Evolutionary conservation across 768 basidiomycete species (phyloP).

Genomic region (Trametes gibbosa): DNA sequence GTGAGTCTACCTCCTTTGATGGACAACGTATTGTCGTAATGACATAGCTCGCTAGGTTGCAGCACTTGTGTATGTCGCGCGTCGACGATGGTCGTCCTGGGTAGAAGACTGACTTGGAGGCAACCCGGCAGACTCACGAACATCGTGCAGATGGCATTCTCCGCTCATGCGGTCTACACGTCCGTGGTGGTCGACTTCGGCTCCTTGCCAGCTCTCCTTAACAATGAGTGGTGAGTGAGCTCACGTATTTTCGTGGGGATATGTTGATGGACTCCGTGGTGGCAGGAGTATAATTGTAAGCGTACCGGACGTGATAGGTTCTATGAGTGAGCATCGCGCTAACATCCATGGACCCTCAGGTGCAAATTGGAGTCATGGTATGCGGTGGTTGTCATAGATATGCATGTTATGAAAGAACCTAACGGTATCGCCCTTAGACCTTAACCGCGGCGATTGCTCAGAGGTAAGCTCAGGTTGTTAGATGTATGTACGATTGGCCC

Average conservation of each 20-base stretch:
- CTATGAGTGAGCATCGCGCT: neutral
- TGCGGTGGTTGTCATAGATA: neutral
- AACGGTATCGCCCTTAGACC: neutral
- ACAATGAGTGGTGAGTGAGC: neutral
- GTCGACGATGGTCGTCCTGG: neutral
- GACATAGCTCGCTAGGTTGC: neutral
- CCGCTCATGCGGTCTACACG: neutral
- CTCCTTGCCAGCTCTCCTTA: neutral
- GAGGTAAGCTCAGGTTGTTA: neutral
- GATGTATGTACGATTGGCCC: neutral
- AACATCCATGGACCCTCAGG: neutral
- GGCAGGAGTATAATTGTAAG: constrained; percentile 11
- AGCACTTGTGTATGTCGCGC: neutral
- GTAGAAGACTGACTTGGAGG: neutral
- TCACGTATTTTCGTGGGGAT: no score
- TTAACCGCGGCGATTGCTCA: constrained; percentile 2
- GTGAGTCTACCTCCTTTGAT: neutral
- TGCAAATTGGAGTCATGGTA: neutral
- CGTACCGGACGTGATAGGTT: no score
- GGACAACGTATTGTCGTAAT: neutral
- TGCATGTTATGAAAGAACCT: no score
- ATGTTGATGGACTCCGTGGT: no score
- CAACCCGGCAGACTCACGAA: neutral
- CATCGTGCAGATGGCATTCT: constrained; percentile 1
- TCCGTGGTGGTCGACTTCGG: constrained; percentile 1